A percentile compares a stretch with the other conserved stretches of the same genome.
Evolutionary conservation across 495 filamentous ascomycete species (phyloP).

Genomic region (Neurospora tetraspora): DNA sequence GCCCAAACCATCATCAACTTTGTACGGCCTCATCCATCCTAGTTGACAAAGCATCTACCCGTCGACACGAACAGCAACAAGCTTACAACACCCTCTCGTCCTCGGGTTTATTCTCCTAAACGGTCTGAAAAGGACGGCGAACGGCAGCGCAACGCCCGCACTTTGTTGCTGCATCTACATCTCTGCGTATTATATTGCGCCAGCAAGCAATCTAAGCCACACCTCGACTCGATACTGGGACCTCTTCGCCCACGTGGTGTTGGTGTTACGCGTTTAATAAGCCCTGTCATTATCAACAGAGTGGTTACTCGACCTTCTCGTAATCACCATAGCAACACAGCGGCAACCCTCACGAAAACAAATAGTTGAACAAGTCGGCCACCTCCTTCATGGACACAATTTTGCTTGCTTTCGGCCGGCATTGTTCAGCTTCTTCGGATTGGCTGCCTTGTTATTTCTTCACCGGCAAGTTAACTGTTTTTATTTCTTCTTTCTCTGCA

Average conservation of each 20-base stretch:
- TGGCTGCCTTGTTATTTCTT: background rate
- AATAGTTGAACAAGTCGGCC: background rate
- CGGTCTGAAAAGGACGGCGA: background rate
- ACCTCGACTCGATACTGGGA: background rate
- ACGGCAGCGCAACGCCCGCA: background rate
- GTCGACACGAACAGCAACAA: background rate
- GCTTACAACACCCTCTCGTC: no score
- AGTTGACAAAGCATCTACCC: background rate
- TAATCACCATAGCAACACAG: background rate
- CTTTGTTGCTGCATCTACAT: background rate
- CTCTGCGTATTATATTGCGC: background rate
- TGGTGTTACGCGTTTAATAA: background rate
- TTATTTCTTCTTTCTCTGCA: background rate
- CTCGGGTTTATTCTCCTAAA: background rate
- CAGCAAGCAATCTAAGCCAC: background rate
- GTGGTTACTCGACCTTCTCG: background rate
- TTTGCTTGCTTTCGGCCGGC: background rate
- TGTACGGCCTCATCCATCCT: background rate
- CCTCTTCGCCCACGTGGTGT: background rate
- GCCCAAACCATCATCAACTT: background rate
- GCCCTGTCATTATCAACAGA: background rate
- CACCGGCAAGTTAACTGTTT: background rate
- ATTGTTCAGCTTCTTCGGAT: background rate
- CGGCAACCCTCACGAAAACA: background rate
- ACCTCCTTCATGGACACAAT: background rate